Percentiles rank a stretch among this genome's conserved stretches.
Evolutionary conservation across 2,329 filamentous ascomycete genomes (phyloP).

Genomic region (Arthrobotrys iridis): DNA sequence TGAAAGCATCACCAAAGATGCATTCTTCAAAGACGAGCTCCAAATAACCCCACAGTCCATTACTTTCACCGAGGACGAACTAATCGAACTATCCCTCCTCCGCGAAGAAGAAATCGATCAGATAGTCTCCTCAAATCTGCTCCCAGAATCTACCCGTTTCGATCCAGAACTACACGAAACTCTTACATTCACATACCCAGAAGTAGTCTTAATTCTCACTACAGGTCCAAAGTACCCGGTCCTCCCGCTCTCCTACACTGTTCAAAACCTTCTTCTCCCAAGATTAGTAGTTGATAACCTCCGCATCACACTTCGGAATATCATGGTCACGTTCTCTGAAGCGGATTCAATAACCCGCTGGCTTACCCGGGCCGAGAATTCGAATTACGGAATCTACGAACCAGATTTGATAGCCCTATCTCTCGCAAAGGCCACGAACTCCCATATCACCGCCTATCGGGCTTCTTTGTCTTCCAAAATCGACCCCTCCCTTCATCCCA

Average conservation of each 20-base stretch:
- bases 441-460: slow-evolving; percentile 50
- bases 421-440: slow-evolving; percentile 35
- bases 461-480: background rate
- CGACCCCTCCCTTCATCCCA: background rate
- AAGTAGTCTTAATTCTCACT: slow-evolving; percentile 53
- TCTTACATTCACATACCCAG: slow-evolving; percentile 51
- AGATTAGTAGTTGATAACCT: slow-evolving; percentile 52
- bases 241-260: slow-evolving; percentile 47
- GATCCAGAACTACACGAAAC: slow-evolving; percentile 41
- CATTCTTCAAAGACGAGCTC: slow-evolving; percentile 30
- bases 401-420: slow-evolving; percentile 49
- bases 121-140: slow-evolving; percentile 38
- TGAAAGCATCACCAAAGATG: background rate
- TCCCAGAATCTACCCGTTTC: slow-evolving; percentile 33
- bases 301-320: slow-evolving; percentile 29
- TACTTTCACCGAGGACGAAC: slow-evolving; percentile 53
- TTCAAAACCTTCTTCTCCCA: slow-evolving; percentile 54
- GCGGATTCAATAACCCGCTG: slow-evolving; percentile 25
- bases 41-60: background rate
- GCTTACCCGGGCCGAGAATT: slow-evolving; percentile 31
- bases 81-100: slow-evolving; percentile 55
- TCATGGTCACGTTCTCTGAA: slow-evolving; percentile 44
- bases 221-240: slow-evolving; percentile 55
- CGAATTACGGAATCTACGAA: slow-evolving; percentile 31
- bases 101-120: slow-evolving; percentile 54